phyloP scores from a whole-genome alignment of 2,329 filamentous ascomycete species.

The Colletotrichum euphorbiae region DNA sequence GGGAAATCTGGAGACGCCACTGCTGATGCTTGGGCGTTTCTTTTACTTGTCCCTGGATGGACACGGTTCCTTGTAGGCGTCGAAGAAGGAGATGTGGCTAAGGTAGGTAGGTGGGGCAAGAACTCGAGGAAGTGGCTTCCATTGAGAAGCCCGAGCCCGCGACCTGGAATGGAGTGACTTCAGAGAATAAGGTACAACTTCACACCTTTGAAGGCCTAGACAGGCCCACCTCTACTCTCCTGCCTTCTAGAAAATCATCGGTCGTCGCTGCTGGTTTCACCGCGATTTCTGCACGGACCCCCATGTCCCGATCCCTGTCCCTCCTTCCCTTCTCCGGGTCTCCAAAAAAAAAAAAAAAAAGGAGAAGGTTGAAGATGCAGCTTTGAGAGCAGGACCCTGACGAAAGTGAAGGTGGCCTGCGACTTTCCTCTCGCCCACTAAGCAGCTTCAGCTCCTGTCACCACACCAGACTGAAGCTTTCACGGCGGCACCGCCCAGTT shows the following conservation, averaged over 20 bases:
- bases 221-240: not conserved
- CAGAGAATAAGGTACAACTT: not conserved
- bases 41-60: not conserved
- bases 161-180: not conserved
- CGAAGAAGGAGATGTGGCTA: too few relatives aligned
- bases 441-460: conserved; percentile 8
- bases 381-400: conserved; percentile 33
- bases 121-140: not conserved
- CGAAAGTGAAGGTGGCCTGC: conserved; percentile 33
- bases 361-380: conserved; percentile 9
- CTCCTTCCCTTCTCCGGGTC: conserved; percentile 3
- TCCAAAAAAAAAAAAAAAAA: too few relatives aligned
- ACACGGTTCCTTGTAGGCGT: not conserved
- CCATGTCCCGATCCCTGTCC: conserved; percentile 22
- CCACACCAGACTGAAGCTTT: conserved; percentile 22
- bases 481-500: conserved; percentile 36
- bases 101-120: too few relatives aligned
- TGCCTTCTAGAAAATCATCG: not conserved
- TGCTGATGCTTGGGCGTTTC: not conserved
- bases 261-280: conserved; percentile 28
- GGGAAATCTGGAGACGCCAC: conserved; percentile 25
- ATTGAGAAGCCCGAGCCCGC: too few relatives aligned
- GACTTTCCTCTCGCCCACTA: conserved; percentile 19
- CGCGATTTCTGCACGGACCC: conserved; percentile 36
- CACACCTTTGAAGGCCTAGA: not conserved